These are phyloP conservation scores for Pontederia crassipes DNA, from an alignment of 176 grass and related monocot species.

Conservation along the genomic window DNA sequence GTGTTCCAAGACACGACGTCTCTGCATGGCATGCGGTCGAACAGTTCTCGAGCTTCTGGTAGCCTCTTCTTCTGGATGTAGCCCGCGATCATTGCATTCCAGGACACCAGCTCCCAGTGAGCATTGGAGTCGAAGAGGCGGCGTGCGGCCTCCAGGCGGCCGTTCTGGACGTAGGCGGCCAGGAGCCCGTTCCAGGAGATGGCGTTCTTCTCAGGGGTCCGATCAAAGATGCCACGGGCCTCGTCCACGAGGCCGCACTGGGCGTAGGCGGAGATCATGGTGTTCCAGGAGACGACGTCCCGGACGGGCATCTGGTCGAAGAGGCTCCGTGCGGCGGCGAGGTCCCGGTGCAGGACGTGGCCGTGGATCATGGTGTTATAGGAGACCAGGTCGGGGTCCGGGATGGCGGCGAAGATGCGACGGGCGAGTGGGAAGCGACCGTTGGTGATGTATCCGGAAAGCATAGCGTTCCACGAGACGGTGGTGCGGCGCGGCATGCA, in stretches of 20 bases:
- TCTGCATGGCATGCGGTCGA: slow-evolving; percentile 59
- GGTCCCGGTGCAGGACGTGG: slow-evolving; percentile 35
- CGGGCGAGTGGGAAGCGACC: slow-evolving; percentile 35
- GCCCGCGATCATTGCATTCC: slow-evolving; percentile 77
- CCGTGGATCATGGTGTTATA: slow-evolving; percentile 73
- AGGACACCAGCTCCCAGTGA: slow-evolving; percentile 73
- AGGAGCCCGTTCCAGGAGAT: slow-evolving; percentile 89
- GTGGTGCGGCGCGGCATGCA: slow-evolving; percentile 52
- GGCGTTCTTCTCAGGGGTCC: slow-evolving; percentile 43
- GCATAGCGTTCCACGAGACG: slow-evolving; percentile 87
- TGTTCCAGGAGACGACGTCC: slow-evolving; percentile 63
- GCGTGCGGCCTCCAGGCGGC: slow-evolving; percentile 43
- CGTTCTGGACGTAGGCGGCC: slow-evolving; percentile 62
- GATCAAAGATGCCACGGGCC: slow-evolving; percentile 61
- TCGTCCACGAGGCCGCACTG: slow-evolving; percentile 49
- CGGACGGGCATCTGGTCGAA: slow-evolving; percentile 70
- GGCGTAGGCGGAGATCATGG: slow-evolving; percentile 77
- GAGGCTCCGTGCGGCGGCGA: slow-evolving; percentile 42
- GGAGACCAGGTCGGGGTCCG: slow-evolving; percentile 54
- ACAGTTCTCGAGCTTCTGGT: slow-evolving; percentile 39
- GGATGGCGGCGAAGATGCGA: slow-evolving; percentile 48
- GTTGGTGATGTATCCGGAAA: slow-evolving; percentile 67
- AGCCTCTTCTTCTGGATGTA: slow-evolving; percentile 48
- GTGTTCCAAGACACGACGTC: slow-evolving; percentile 77
- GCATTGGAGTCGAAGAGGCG: slow-evolving; percentile 52